Conservation (phyloP, 805 yeast species). For the Lipomyces sp. region DNA sequence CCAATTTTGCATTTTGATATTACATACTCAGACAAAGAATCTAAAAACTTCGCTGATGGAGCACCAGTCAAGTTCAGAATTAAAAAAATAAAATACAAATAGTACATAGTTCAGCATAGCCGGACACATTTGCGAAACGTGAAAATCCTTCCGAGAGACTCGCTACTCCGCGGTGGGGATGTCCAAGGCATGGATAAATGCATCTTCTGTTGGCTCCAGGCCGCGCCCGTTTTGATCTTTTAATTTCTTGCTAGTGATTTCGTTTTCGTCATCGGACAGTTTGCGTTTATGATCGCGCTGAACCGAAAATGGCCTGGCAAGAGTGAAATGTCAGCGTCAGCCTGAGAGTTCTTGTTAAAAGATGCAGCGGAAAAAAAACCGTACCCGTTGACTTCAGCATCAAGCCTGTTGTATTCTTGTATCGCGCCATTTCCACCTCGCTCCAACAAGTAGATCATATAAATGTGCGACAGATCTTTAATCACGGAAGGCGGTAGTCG, state of each 20-base stretch:
- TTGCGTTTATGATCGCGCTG: constrained; percentile 21
- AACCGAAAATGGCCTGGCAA: constrained; percentile 16
- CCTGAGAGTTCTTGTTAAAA: background rate
- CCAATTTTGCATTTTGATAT: too few relatives aligned
- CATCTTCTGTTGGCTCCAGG: constrained; percentile 16
- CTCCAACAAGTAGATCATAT: constrained; percentile 33
- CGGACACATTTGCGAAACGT: too few relatives aligned
- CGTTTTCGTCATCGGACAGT: constrained; percentile 13
- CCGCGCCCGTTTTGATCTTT: constrained; percentile 5
- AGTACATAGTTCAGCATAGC: too few relatives aligned
- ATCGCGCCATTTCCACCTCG: constrained; percentile 23
- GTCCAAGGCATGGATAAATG: constrained; percentile 12
- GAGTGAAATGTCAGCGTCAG: background rate
- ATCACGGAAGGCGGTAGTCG: constrained; percentile 32
- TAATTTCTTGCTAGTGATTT: constrained; percentile 1
- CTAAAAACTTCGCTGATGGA: too few relatives aligned
- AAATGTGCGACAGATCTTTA: constrained; percentile 34
- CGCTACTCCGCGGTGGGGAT: constrained; percentile 12
- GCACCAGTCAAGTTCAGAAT: too few relatives aligned
- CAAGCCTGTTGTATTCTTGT: constrained; percentile 28
- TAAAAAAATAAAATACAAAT: too few relatives aligned
- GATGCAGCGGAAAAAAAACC: background rate
- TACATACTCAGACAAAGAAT: too few relatives aligned
- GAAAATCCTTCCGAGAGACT: too few relatives aligned
- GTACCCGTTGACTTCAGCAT: constrained; percentile 32